Evolutionary conservation across 371 early-diverging fungal genomes (phyloP).

Genomic region (Rhizopus arrhizus): DNA sequence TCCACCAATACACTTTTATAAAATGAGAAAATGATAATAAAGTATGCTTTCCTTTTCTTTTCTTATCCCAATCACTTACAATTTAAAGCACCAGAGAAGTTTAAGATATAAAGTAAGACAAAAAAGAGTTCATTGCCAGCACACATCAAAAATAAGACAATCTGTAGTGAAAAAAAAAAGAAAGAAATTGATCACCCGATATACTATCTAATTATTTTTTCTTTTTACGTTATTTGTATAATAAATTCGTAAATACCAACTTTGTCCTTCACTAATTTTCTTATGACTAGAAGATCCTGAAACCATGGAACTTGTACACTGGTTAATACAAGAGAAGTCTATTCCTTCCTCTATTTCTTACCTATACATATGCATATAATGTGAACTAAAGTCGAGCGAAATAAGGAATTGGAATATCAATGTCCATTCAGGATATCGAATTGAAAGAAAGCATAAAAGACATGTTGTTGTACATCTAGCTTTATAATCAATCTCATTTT

Average conservation of each 20-base stretch:
- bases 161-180: slow-evolving; percentile 34
- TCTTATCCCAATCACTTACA: slow-evolving; percentile 18
- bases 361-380: slow-evolving; percentile 98
- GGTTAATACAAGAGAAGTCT: slow-evolving; percentile 1
- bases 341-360: slow-evolving; percentile 26
- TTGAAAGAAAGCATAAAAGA: slow-evolving; percentile 82
- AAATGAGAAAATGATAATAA: background rate
- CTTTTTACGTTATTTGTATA: slow-evolving; percentile 79
- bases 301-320: slow-evolving; percentile 67
- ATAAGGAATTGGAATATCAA: slow-evolving; percentile 86
- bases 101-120: slow-evolving; percentile 79
- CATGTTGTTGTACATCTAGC: slow-evolving; percentile 86
- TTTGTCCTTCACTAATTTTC: slow-evolving; percentile 67
- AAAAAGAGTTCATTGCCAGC: slow-evolving; percentile 90
- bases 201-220: background rate
- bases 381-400: slow-evolving; percentile 90
- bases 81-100: slow-evolving; percentile 36
- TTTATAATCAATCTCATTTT: background rate
- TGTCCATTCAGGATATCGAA: slow-evolving; percentile 68
- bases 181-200: slow-evolving; percentile 8
- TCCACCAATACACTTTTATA: slow-evolving; percentile 29
- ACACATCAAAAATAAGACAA: slow-evolving; percentile 88
- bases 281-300: slow-evolving; percentile 92
- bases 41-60: background rate
- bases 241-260: slow-evolving; percentile 82